These are phyloP conservation scores for Mortierella claussenii DNA, from an alignment of 192 early-diverging fungal species.

Conservation along the genomic window DNA sequence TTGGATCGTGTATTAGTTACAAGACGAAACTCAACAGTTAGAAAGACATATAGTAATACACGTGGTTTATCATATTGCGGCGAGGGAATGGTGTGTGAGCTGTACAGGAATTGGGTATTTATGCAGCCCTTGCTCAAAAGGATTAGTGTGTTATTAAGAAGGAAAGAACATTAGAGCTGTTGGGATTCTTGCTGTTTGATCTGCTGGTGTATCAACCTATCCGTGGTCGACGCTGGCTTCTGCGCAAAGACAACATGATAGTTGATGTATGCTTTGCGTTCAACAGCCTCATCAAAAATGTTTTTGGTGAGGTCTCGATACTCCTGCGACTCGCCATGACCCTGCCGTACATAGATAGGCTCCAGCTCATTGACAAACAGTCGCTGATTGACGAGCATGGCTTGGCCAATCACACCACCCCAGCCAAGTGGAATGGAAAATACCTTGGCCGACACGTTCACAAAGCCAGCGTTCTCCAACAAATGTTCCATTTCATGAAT, in stretches of 20 bases:
- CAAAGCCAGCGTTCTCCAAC: slow-evolving; percentile 28
- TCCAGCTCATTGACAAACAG: slow-evolving; percentile 43
- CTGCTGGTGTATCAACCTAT: slow-evolving; percentile 18
- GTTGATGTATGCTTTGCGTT: slow-evolving; percentile 31
- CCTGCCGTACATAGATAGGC: slow-evolving; percentile 40
- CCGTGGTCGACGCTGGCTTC: slow-evolving; percentile 16
- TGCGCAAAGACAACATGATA: slow-evolving; percentile 27
- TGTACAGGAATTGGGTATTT: too few relatives aligned
- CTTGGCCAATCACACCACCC: slow-evolving; percentile 35
- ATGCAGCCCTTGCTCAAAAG: too few relatives aligned
- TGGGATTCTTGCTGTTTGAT: slow-evolving; percentile 9
- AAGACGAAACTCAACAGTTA: slow-evolving; percentile 53
- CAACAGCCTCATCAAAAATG: slow-evolving; percentile 37
- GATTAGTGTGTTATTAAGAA: background rate
- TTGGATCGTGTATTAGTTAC: slow-evolving; percentile 44
- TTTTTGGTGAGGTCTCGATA: slow-evolving; percentile 24
- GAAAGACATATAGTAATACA: background rate
- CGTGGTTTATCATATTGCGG: background rate
- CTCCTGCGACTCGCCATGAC: slow-evolving; percentile 19
- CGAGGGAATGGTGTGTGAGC: too few relatives aligned
- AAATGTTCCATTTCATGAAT: slow-evolving; percentile 36
- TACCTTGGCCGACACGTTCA: slow-evolving; percentile 25
- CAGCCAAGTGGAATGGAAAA: slow-evolving; percentile 41
- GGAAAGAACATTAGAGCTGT: background rate
- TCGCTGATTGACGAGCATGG: slow-evolving; percentile 35